phyloP scores from a whole-genome alignment of 169 alveolate genomes.

The Plasmodium fragile region DNA sequence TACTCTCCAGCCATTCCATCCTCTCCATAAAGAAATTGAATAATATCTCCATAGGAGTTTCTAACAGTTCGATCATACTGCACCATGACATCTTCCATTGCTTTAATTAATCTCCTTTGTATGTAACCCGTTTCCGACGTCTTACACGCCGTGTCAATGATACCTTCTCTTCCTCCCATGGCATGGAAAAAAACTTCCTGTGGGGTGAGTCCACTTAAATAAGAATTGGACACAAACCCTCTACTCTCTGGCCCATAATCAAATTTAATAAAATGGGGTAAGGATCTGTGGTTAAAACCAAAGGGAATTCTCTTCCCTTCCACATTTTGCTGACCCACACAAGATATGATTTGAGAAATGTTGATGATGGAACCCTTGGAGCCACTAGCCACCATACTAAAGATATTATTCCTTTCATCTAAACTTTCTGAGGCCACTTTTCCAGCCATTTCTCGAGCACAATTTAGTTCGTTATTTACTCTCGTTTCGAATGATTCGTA shows the following conservation, averaged over 20 bases:
- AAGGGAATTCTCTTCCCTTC: conserved; percentile 99
- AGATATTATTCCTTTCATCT: conserved; percentile 95
- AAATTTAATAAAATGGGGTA: conserved; percentile 99
- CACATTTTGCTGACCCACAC: conserved; percentile 99
- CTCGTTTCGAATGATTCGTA: conserved; percentile 98
- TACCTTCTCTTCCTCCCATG: conserved; percentile 99
- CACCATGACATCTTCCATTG: conserved; percentile 99
- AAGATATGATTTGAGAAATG: conserved; percentile 98
- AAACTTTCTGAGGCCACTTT: conserved; percentile 94
- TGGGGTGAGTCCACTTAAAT: conserved; percentile 97
- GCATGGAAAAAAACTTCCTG: conserved; percentile 99
- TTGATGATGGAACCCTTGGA: conserved; percentile 97
- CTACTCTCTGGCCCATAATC: conserved; percentile 99
- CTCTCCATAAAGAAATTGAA: conserved; percentile 99
- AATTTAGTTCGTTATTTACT: conserved; percentile 96
- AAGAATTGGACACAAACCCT: conserved; percentile 99
- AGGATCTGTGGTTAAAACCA: conserved; percentile 97
- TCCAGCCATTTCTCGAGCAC: conserved; percentile 95
- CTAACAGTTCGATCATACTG: conserved; percentile 99
- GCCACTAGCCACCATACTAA: conserved; percentile 98
- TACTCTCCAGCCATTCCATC: conserved; percentile 99
- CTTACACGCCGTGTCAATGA: conserved; percentile 99
- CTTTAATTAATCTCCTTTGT: conserved; percentile 99
- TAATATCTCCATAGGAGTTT: conserved; percentile 95
- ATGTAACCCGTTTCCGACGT: conserved; percentile 99